Evolutionary conservation across 176 grass and related monocot genomes (phyloP), one percentile per base, ranked within the genome.

Genomic region (Cenchrus americanus): DNA sequence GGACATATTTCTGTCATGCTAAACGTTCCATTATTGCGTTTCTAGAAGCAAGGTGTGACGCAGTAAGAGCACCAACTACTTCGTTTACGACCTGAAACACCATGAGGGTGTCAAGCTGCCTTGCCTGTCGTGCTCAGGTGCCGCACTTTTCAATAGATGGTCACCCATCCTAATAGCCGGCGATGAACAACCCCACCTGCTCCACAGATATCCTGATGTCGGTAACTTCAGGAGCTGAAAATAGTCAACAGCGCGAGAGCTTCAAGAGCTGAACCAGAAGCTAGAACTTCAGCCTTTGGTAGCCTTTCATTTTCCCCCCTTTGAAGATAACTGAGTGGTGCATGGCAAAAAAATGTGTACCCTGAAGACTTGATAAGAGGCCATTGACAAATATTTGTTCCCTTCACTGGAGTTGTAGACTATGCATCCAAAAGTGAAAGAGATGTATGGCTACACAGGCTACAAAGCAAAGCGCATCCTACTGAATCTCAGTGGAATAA

Each of bases 1-100:
- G 71, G 21, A 72, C 48, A 24, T 55, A 23, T 47, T 21, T 66
- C 34, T 65, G 6, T 52, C 13, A 68, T 49, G 19, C 40, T 41
- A 46, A 74, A 80, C 50, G 41, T 85, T 80, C 42, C 34, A 57
- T 37, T 13, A 47, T 13, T 10, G 23, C 21, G 71, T 55, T 89
- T 89, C 63, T 85, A 85, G 82, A 89, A 76, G 71, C 55, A 81
- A 81, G 51, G 69, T 69, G 69, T 76, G 71, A 73, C 21, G 76
- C 58, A 17, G 58, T 10, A 12, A 54, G 15, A n/a, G 54, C 78
- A 82, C 87, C 83, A 89, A 77, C 71, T 63, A 65, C 15, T 71
- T 81, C 12, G 77, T 72, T 76, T 68, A 69, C 70, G 75, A 8
- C 42, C 54, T 63, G 82, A 64, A 41, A 62, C 71, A 54, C 62